phyloP scores from a whole-genome alignment of 257 asterid genomes.

The Salvia hispanica region DNA sequence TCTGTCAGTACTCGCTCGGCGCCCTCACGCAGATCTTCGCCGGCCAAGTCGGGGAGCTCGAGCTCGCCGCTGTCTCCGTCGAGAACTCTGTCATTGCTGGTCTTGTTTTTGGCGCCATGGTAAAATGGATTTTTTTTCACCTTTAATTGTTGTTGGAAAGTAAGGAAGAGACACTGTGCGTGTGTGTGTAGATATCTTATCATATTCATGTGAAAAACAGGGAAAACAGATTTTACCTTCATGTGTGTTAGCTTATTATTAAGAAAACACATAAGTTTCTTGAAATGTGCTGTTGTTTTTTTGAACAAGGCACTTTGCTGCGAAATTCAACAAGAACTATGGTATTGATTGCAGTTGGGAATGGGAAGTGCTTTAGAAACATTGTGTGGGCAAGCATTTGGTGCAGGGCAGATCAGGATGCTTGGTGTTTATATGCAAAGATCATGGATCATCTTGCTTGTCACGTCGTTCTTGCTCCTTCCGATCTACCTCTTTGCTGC shows the following conservation, averaged over 20 bases:
- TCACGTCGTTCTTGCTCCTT: constrained; percentile 50
- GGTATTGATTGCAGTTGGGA: constrained; percentile 53
- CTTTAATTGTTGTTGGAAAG: no score
- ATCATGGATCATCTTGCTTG: constrained; percentile 73
- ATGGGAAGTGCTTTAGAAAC: constrained; percentile 93
- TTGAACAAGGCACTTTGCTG: background rate
- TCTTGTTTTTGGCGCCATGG: constrained; percentile 75
- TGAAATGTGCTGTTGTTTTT: background rate
- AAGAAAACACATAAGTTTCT: no score
- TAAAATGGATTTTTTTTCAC: constrained; percentile 24
- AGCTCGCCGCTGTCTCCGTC: constrained; percentile 82
- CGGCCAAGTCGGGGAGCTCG: constrained; percentile 69
- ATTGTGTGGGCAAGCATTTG: constrained; percentile 81
- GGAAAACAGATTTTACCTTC: background rate
- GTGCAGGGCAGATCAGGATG: constrained; percentile 79
- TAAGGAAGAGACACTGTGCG: no score
- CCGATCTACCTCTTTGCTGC: constrained; percentile 71
- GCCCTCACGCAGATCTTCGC: constrained; percentile 70
- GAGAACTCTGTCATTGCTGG: constrained; percentile 84
- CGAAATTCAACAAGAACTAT: background rate
- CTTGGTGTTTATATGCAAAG: constrained; percentile 83
- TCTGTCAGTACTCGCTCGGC: constrained; percentile 74
- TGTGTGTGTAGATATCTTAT: no score
- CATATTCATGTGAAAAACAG: no score
- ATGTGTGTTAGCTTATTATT: background rate